Percentiles rank a stretch among this genome's conserved stretches.
Evolutionary conservation across 176 grass and related monocot species (phyloP).

Genomic region (Zizania latifolia): DNA sequence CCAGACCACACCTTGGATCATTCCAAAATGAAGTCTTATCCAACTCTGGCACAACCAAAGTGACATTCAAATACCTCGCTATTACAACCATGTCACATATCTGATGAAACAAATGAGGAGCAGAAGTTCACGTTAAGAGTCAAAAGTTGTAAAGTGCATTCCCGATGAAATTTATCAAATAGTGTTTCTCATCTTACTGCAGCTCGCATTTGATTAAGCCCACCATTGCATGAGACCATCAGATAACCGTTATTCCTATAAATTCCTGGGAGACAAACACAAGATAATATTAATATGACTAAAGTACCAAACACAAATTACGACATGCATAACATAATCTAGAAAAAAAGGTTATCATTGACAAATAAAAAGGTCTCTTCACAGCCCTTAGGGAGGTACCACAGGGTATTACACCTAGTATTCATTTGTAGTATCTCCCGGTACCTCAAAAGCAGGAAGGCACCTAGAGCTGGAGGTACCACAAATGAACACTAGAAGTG

Average conservation of each 20-base stretch:
- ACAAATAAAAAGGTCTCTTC: not conserved
- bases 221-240: conserved; percentile 96
- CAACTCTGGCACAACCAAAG: conserved; percentile 79
- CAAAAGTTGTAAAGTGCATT: not conserved
- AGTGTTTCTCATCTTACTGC: conserved; percentile 45
- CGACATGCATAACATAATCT: not conserved
- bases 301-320: conserved; percentile 12
- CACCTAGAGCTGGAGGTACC: not conserved
- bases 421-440: not conserved
- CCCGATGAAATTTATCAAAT: not conserved
- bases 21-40: conserved; percentile 95
- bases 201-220: conserved; percentile 97
- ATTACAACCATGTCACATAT: conserved; percentile 98
- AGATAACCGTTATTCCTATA: conserved; percentile 90
- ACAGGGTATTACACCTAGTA: not conserved
- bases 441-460: not conserved
- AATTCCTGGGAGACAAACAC: conserved; percentile 46
- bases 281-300: not conserved
- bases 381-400: not conserved
- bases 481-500: not conserved
- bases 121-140: conserved; percentile 6
- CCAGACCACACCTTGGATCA: conserved; percentile 61
- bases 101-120: conserved; percentile 32
- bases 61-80: conserved; percentile 90
- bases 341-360: not conserved